Evolutionary conservation across 2,329 filamentous ascomycete genomes (phyloP).

Genomic region (Fusarium ambrosium): DNA sequence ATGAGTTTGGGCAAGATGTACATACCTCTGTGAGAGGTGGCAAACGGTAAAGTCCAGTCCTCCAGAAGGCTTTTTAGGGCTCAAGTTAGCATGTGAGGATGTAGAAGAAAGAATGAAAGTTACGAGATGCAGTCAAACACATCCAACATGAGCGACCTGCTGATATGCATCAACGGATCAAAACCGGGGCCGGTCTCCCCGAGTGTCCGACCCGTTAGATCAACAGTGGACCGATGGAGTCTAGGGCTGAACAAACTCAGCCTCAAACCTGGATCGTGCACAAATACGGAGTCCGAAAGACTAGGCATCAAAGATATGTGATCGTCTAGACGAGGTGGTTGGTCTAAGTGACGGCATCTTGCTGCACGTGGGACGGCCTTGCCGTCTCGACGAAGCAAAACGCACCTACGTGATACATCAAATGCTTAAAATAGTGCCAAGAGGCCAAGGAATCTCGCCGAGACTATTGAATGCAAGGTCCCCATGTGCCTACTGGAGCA

Average conservation of each 20-base stretch:
- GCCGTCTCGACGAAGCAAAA: not conserved
- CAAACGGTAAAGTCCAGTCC: no score
- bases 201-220: not conserved
- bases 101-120: not conserved
- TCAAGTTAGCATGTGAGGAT: no score
- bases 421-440: not conserved
- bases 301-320: not conserved
- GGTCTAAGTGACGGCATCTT: not conserved
- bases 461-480: not conserved
- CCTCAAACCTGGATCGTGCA: not conserved
- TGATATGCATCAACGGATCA: not conserved
- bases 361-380: not conserved
- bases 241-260: conserved; percentile 1
- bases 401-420: not conserved
- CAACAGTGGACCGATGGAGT: not conserved
- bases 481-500: not conserved
- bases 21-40: no score
- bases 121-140: not conserved
- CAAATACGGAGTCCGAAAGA: not conserved
- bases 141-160: not conserved
- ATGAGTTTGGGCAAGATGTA: not conserved
- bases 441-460: not conserved
- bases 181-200: not conserved
- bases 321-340: not conserved
- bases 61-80: no score